Evolutionary conservation across 345 rosid genomes (phyloP).

Genomic region (Lepidium aucheri): DNA sequence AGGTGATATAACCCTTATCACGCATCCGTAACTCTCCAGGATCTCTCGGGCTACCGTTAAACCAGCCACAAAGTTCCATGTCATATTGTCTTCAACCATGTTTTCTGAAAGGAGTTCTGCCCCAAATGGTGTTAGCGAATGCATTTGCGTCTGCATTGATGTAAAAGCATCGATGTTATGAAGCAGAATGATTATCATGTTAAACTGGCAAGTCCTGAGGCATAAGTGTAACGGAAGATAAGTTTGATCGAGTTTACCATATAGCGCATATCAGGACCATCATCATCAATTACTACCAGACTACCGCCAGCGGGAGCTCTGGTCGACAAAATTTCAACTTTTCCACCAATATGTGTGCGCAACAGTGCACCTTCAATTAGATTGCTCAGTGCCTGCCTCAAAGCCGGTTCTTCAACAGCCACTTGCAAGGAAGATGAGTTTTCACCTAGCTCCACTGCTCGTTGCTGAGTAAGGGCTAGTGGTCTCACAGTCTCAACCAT

Average conservation of each 20-base stretch:
- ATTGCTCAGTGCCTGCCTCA: conserved; percentile 89
- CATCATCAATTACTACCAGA: conserved; percentile 75
- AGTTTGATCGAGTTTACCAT: conserved; percentile 45
- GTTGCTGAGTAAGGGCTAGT: conserved; percentile 70
- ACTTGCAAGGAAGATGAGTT: conserved; percentile 53
- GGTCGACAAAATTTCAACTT: conserved; percentile 55
- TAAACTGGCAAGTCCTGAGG: background rate
- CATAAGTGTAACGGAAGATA: background rate
- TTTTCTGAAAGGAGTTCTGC: conserved; percentile 53
- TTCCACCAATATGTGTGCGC: conserved; percentile 80
- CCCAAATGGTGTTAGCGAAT: conserved; percentile 77
- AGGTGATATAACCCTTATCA: conserved; percentile 77
- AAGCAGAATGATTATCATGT: background rate
- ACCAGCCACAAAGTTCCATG: conserved; percentile 94
- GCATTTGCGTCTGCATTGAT: conserved; percentile 81
- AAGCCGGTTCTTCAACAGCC: conserved; percentile 76
- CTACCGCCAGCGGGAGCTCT: conserved; percentile 84
- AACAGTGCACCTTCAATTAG: conserved; percentile 91
- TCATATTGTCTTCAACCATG: conserved; percentile 96
- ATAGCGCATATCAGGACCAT: conserved; percentile 94
- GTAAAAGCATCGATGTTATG: background rate
- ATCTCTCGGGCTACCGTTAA: conserved; percentile 85
- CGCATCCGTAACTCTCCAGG: conserved; percentile 84
- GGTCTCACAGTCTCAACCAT: conserved; percentile 75
- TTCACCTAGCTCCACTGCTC: conserved; percentile 51